These are phyloP conservation scores for Allium fistulosum DNA, from an alignment of 106 monocot genomes.

Conservation along the genomic window DNA sequence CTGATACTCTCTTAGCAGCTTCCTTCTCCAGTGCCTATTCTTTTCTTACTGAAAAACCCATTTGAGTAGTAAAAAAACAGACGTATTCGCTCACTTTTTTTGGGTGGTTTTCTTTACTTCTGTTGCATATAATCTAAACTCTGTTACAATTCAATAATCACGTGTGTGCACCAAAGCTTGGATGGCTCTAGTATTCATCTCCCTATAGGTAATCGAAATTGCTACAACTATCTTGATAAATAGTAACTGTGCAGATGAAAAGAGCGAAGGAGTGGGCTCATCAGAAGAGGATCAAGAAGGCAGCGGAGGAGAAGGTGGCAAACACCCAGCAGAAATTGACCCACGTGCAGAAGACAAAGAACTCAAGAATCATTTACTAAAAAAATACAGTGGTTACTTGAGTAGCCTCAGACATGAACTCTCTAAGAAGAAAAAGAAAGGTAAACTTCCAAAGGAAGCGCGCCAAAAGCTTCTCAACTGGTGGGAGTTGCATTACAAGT, in stretches of 20 bases:
- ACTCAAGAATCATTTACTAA: slow-evolving; percentile 28
- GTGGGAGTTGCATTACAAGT: slow-evolving; percentile 41
- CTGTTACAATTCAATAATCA: no score
- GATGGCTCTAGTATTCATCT: no score
- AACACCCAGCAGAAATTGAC: slow-evolving; percentile 10
- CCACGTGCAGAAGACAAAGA: slow-evolving; percentile 25
- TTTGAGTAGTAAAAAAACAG: no score
- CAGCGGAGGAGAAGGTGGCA: slow-evolving; percentile 21
- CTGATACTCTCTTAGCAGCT: no score
- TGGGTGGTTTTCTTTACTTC: no score
- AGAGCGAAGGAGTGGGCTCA: slow-evolving; percentile 18
- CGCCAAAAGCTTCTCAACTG: slow-evolving; percentile 36
- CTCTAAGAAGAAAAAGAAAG: slow-evolving; percentile 36
- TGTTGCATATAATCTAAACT: no score
- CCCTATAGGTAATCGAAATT: no score
- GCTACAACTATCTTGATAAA: no score
- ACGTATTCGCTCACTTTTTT: no score
- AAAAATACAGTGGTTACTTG: slow-evolving; percentile 32
- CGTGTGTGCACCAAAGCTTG: no score
- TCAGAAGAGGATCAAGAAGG: slow-evolving; percentile 30
- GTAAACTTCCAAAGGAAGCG: slow-evolving; percentile 40
- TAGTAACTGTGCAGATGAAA: slow-evolving; percentile 10
- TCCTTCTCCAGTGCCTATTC: no score
- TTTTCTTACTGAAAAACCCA: no score
- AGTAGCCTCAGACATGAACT: slow-evolving; percentile 30